Percentiles rank a stretch among this genome's conserved stretches.
phyloP scores from a whole-genome alignment of 345 rosid genomes.

The Dipteronia sinensis region DNA sequence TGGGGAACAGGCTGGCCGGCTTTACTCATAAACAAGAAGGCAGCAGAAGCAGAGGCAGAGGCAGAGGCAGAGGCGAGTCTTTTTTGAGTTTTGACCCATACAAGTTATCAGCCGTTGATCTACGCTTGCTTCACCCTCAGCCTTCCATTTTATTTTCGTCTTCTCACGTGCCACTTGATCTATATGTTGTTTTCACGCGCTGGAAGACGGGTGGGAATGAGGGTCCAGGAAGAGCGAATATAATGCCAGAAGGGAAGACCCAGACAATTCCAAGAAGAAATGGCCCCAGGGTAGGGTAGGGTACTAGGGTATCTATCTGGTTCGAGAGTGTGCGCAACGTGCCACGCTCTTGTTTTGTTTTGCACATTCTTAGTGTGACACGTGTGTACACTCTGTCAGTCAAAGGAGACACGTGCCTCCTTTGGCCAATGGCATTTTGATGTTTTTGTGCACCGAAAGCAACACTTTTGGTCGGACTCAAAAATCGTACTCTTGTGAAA shows the following conservation, averaged over 20 bases:
- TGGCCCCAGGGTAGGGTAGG: constrained; percentile 10
- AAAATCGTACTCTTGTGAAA: no score
- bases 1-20: constrained; percentile 42
- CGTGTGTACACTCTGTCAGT: background rate
- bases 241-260: background rate
- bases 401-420: constrained; percentile 1
- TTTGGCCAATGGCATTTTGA: background rate
- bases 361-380: background rate
- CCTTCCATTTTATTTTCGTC: background rate
- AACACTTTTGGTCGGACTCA: constrained; percentile 16
- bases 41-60: no score
- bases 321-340: background rate
- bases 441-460: constrained; percentile 34
- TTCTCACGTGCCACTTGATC: background rate
- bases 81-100: constrained; percentile 2
- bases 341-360: background rate
- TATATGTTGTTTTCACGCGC: background rate
- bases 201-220: background rate
- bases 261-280: background rate
- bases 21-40: background rate
- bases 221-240: background rate
- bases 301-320: no score
- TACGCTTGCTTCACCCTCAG: background rate
- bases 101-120: constrained; percentile 2
- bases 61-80: no score